Conservation (phyloP, 176 grass and related monocot genomes). For the Phragmites australis region DNA sequence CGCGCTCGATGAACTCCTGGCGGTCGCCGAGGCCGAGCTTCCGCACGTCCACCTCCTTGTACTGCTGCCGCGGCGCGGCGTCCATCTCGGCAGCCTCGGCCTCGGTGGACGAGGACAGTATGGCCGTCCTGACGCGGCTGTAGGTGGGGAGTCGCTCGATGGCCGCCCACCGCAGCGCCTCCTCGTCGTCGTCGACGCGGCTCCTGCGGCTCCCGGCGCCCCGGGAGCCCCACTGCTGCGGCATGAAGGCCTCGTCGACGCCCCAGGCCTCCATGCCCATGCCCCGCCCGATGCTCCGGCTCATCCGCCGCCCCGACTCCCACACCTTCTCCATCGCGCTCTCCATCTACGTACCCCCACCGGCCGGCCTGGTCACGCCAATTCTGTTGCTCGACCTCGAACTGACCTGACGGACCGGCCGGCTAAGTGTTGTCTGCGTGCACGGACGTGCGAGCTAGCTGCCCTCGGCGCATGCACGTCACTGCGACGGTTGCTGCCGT, state of each 20-base stretch:
- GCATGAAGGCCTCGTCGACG: constrained; percentile 72
- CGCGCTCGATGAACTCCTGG: constrained; percentile 91
- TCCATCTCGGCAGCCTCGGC: background rate
- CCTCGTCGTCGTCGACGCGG: constrained; percentile 67
- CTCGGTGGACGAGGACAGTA: constrained; percentile 48
- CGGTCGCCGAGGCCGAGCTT: constrained; percentile 66
- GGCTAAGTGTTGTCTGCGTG: background rate
- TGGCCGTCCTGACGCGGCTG: constrained; percentile 76
- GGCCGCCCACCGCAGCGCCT: constrained; percentile 89
- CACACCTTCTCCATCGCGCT: constrained; percentile 71
- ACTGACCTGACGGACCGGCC: background rate
- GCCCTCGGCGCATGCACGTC: background rate
- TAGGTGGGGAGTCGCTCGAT: constrained; percentile 85
- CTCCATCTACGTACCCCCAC: background rate
- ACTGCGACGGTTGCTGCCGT: background rate
- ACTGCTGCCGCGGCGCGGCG: constrained; percentile 10
- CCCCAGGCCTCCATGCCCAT: constrained; percentile 91
- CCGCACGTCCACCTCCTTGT: constrained; percentile 88
- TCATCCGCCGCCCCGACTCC: constrained; percentile 76
- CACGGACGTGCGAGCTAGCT: background rate
- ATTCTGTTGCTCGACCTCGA: no score
- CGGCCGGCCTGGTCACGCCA: no score
- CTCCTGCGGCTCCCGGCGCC: background rate
- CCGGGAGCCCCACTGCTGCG: constrained; percentile 7
- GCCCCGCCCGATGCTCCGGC: constrained; percentile 68